Evolutionary conservation across 1,284 basidiomycete species (phyloP), one percentile per base, ranked within the genome.

Genomic region (Vanrija pseudolonga): DNA sequence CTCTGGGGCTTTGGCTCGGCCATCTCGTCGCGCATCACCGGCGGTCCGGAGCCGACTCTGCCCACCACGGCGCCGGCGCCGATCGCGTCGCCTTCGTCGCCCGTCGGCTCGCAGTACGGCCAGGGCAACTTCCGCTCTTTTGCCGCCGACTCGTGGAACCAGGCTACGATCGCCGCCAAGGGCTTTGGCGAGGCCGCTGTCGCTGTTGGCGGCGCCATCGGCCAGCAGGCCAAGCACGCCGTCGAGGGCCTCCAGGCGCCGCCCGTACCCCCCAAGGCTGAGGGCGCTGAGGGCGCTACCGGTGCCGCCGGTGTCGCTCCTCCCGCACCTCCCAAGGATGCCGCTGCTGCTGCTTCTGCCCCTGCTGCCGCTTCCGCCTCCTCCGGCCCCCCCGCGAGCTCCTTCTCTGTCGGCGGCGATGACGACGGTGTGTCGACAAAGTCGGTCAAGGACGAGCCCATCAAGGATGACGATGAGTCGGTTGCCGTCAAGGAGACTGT

Each of bases 101-200:
- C 59, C 1, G 60, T 59, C n/a, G 44, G 54, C 12, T 39, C 37
- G 15, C 37, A 38, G 37, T 38, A 8, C 15, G 39, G n/a, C n/a
- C 19, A n/a, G 39, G 26, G 45, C 20, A 37, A 60, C 43, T 56
- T 59, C 42, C 50, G 46, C 48, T 43, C 47, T 6, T 65, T 70
- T 36, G 49, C 63, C 14, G 67, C 67, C 23, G 64, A 71, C 42
- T 62, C 64, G 38, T 76, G 72, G 72, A 60, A 65, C 23, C 70
- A 77, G 57, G 66, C 67, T 3, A 64, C 65, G 0, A 63, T 75
- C 20, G 71, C 68, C 15, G 73, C 70, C 11, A 63, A 64, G 44
- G 73, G 71, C 9, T 58, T 70, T 4, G 71, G 67, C 12, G 48
- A 53, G 9, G 73, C 69, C 3, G 67, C 71, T 9, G 62, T 51